These are phyloP conservation scores for Paecilomyces niveus DNA, from an alignment of 2,329 filamentous ascomycete species.

Conservation along the genomic window DNA sequence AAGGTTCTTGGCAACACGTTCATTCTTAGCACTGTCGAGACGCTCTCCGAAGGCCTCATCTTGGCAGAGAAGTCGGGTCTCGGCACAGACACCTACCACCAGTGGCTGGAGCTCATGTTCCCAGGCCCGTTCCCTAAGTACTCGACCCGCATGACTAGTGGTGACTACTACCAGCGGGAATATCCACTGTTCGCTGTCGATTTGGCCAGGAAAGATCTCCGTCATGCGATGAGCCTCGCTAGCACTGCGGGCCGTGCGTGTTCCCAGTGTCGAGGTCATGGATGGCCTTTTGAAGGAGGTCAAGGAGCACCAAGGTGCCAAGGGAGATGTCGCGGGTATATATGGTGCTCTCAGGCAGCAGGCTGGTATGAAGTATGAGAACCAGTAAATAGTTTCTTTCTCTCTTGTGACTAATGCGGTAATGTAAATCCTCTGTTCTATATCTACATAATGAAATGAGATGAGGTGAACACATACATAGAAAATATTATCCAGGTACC, in stretches of 20 bases:
- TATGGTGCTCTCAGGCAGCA: constrained; percentile 74
- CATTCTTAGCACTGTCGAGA: constrained; percentile 73
- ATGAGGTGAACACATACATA: too few relatives aligned
- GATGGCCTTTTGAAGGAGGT: constrained; percentile 64
- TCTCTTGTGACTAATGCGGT: too few relatives aligned
- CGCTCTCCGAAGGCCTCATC: constrained; percentile 69
- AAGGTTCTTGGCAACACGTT: constrained; percentile 87
- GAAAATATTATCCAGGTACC: too few relatives aligned
- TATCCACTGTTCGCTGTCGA: constrained; percentile 78
- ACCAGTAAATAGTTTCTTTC: constrained; percentile 20
- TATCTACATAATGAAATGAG: too few relatives aligned
- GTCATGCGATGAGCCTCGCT: constrained; percentile 65
- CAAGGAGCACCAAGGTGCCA: constrained; percentile 60
- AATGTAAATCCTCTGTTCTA: too few relatives aligned
- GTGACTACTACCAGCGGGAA: constrained; percentile 68
- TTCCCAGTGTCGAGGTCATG: constrained; percentile 60
- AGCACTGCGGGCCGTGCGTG: constrained; percentile 51
- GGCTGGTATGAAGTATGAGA: constrained; percentile 67
- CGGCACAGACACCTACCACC: constrained; percentile 61
- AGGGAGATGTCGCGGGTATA: constrained; percentile 73
- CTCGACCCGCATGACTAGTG: constrained; percentile 63
- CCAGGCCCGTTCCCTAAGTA: constrained; percentile 71
- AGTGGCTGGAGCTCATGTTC: constrained; percentile 66
- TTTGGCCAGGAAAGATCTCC: constrained; percentile 72
- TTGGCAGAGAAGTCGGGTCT: constrained; percentile 75